Base-by-base conservation (phyloP, 2,329 filamentous ascomycete genomes). In the Tricladium varicosporioides region DNA sequence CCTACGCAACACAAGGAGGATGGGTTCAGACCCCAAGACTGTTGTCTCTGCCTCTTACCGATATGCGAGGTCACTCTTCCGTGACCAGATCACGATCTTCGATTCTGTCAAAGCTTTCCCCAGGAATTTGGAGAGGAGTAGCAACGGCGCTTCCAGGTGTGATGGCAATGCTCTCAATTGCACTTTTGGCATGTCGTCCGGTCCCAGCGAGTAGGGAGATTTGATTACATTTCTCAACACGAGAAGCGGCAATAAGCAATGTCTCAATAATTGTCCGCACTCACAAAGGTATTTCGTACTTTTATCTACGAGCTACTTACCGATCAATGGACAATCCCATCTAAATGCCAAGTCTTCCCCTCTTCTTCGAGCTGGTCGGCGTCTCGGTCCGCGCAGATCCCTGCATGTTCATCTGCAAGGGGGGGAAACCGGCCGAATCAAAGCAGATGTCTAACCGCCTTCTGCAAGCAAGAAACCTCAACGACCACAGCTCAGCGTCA, bases 391-490 rank as follows among this genome's bases (percentile, higher is more conserved):
- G n/a, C 36, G 11, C 11, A 11, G 9, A 40, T n/a, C 48, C 16
- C 33, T 33, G 32, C 14, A 31, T 13, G 16, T 32, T 15, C 32
- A 19, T 18, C 16, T 42, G 48, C 22, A 14, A 44, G 40, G 18
- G 10, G 48, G 27, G 48, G 4, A 19, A 43, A 22, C 18, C 18
- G 16, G 36, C 14, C 48, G 32, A 51, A 51, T 51, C 48, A 51
- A 22, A 13, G 36, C 40, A 15, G 22, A n/a, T 11, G 11, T 40
- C 11, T 40, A 13, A 10, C 36, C 36, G 36, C 36, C 27, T 65
- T 63, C 47, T 66, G 5, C 16, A 13, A 31, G 36, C 36, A 40
- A 40, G 36, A 40, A 13, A 40, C 36, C 4, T 47, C 47, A 32
- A 14, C 47, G 14, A 27, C 47, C 14, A 31, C 47, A 5, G 14